Conservation (phyloP, 208 protist genomes). For the Wallacemonas sp. region DNA sequence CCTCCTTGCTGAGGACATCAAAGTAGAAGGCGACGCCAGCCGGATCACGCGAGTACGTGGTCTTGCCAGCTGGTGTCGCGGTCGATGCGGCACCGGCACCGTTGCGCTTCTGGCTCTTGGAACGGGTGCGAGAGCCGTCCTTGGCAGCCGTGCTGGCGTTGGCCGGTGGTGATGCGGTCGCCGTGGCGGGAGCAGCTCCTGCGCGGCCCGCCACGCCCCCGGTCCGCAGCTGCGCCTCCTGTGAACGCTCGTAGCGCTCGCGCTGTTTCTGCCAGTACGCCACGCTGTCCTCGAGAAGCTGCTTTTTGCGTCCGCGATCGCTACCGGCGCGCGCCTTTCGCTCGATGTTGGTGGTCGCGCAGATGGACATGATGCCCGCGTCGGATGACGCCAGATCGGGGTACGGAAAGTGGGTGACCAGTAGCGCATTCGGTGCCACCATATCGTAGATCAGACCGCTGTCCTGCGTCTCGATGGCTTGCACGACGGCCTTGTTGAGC, state of each 20-base stretch:
- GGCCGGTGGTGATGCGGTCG: background rate
- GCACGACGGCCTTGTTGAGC: constrained; percentile 47
- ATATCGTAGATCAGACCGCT: constrained; percentile 63
- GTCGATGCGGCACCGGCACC: background rate
- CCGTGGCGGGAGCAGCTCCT: background rate
- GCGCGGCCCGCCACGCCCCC: background rate
- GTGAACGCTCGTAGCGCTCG: constrained; percentile 27
- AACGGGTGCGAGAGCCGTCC: background rate
- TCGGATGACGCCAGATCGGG: constrained; percentile 22
- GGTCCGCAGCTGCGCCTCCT: background rate
- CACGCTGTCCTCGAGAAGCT: constrained; percentile 25
- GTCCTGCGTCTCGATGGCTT: constrained; percentile 63
- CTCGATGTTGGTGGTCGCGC: background rate
- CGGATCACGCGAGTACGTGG: constrained; percentile 8
- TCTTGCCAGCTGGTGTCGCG: background rate
- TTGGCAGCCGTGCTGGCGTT: background rate
- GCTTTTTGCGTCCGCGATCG: constrained; percentile 10
- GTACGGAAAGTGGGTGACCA: constrained; percentile 77
- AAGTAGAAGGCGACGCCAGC: background rate
- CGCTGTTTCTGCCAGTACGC: constrained; percentile 22
- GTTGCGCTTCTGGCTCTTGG: constrained; percentile 6
- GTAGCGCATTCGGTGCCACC: constrained; percentile 58
- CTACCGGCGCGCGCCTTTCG: background rate
- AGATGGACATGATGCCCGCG: background rate
- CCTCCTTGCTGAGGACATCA: constrained; percentile 6